These are phyloP conservation scores for Paraconiothyrium brasiliense DNA, from an alignment of 2,329 filamentous ascomycete genomes.

Conservation along the genomic window DNA sequence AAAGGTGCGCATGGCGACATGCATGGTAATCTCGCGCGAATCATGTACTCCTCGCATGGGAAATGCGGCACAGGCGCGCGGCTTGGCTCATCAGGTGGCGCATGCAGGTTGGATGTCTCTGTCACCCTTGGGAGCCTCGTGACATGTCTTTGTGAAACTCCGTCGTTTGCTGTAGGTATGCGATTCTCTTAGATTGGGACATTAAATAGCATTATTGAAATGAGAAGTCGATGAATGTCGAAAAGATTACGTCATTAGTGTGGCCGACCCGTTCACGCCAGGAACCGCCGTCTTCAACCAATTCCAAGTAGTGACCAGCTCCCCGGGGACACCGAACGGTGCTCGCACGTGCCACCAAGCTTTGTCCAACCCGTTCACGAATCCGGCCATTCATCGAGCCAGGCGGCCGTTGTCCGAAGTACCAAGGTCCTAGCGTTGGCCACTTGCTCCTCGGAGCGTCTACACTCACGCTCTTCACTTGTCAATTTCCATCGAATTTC, in stretches of 20 bases:
- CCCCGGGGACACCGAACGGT: not conserved
- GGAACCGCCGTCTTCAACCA: not conserved
- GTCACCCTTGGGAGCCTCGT: not conserved
- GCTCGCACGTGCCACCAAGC: not conserved
- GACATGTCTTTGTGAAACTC: not conserved
- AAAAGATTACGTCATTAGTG: not conserved
- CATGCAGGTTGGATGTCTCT: not conserved
- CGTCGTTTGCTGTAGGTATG: not conserved
- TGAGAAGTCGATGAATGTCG: not conserved
- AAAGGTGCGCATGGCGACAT: not conserved
- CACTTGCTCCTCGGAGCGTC: conserved; percentile 4
- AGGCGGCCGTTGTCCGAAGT: not conserved
- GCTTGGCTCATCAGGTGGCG: conserved; percentile 6
- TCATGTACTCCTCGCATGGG: not conserved
- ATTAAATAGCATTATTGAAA: not conserved
- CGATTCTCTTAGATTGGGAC: not conserved
- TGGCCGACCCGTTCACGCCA: not conserved
- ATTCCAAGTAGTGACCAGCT: not conserved
- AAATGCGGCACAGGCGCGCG: conserved; percentile 6
- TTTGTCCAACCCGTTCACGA: not conserved
- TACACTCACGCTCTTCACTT: not conserved
- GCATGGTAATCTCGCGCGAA: conserved; percentile 6
- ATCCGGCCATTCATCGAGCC: not conserved
- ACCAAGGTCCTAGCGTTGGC: not conserved
- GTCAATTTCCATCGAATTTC: not conserved